Evolutionary conservation across 306 rosid genomes (phyloP).

Genomic region (Vigna reflexopilosa): DNA sequence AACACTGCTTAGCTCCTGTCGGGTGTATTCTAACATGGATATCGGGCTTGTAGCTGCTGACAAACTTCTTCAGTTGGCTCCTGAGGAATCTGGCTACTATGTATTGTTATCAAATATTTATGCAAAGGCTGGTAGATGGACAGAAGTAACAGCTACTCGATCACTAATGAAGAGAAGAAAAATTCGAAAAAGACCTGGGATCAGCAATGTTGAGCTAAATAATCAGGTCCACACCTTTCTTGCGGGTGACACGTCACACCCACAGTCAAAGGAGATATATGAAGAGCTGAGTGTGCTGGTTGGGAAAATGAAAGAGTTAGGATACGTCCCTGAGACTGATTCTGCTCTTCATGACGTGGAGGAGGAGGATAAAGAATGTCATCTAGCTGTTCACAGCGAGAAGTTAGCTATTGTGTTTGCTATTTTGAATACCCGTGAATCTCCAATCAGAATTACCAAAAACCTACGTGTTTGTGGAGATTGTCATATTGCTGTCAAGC

Average conservation of each 20-base stretch:
- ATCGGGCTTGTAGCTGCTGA: slow-evolving; percentile 72
- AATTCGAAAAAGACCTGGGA: slow-evolving; percentile 67
- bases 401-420: slow-evolving; percentile 78
- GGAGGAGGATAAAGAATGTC: slow-evolving; percentile 75
- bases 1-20: slow-evolving; percentile 76
- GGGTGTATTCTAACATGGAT: slow-evolving; percentile 66
- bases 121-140: slow-evolving; percentile 84
- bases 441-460: slow-evolving; percentile 71
- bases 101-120: slow-evolving; percentile 79
- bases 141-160: slow-evolving; percentile 62
- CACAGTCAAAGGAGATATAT: slow-evolving; percentile 59
- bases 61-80: slow-evolving; percentile 60
- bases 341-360: slow-evolving; percentile 81
- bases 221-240: slow-evolving; percentile 69
- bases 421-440: slow-evolving; percentile 56
- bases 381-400: slow-evolving; percentile 77
- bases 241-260: slow-evolving; percentile 68
- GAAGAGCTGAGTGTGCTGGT: slow-evolving; percentile 68
- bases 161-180: slow-evolving; percentile 64
- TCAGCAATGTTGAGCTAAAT: slow-evolving; percentile 76
- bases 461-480: slow-evolving; percentile 83
- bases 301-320: slow-evolving; percentile 77
- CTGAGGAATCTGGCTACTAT: slow-evolving; percentile 75
- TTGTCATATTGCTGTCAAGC: slow-evolving; percentile 73
- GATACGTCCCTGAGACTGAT: slow-evolving; percentile 73